Conservation (phyloP, 2,329 filamentous ascomycete genomes). For the Nigrograna mackinnonii region DNA sequence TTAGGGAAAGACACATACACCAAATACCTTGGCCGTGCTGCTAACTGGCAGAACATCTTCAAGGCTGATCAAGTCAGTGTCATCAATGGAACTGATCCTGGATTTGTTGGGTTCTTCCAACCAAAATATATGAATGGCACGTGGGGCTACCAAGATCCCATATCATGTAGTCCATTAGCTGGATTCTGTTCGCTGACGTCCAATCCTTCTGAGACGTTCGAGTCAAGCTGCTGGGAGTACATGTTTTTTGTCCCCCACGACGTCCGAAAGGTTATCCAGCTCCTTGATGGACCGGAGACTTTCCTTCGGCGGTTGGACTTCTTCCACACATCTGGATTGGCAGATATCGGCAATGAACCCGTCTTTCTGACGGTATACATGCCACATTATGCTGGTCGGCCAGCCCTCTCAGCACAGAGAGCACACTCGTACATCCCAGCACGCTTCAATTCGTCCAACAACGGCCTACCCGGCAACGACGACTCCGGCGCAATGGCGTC, state of each 20-base stretch:
- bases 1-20: slow-evolving; percentile 58
- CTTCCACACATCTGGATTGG: slow-evolving; percentile 47
- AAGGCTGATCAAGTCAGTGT: slow-evolving; percentile 38
- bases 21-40: slow-evolving; percentile 62
- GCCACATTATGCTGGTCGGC: slow-evolving; percentile 51
- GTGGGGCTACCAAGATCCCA: slow-evolving; percentile 62
- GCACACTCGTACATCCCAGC: slow-evolving; percentile 50
- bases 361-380: slow-evolving; percentile 50
- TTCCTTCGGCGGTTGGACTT: slow-evolving; percentile 49
- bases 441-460: slow-evolving; percentile 45
- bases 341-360: slow-evolving; percentile 53
- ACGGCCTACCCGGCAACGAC: slow-evolving; percentile 51
- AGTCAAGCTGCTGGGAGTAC: neutral
- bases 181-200: neutral
- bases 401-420: slow-evolving; percentile 44
- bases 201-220: neutral
- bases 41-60: slow-evolving; percentile 72
- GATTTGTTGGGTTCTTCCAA: slow-evolving; percentile 72
- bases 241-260: slow-evolving; percentile 50
- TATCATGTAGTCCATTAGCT: neutral
- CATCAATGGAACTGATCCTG: slow-evolving; percentile 58
- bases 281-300: slow-evolving; percentile 43
- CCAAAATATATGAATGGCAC: slow-evolving; percentile 68
- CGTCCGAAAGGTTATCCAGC: slow-evolving; percentile 41
- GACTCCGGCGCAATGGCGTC: slow-evolving; percentile 50